Evolutionary conservation across 2,329 filamentous ascomycete species (phyloP).

Genomic region (Talaromyces amestolkiae): DNA sequence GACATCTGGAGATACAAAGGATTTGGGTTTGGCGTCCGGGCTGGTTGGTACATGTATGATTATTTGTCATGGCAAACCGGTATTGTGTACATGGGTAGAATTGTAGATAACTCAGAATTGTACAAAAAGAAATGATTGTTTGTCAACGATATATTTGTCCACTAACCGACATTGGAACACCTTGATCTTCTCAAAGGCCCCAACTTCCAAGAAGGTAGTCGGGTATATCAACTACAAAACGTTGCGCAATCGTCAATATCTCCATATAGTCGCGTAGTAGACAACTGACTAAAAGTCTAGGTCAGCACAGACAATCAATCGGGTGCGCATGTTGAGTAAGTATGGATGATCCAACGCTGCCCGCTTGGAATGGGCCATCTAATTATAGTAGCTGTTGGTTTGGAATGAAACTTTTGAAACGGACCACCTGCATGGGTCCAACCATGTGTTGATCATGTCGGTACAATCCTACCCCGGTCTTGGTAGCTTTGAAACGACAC

Average conservation of each 20-base stretch:
- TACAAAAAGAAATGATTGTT: neutral
- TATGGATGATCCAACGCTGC: neutral
- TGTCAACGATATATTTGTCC: too few relatives aligned
- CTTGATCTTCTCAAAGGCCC: too few relatives aligned
- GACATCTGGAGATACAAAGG: neutral
- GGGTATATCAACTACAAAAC: too few relatives aligned
- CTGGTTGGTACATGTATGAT: neutral
- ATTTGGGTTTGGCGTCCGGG: neutral
- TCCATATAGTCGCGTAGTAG: too few relatives aligned
- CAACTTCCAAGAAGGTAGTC: too few relatives aligned
- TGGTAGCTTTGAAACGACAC: neutral
- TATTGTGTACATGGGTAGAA: neutral
- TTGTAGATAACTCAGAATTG: neutral
- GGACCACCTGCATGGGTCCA: neutral
- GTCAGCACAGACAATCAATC: neutral
- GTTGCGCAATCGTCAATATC: too few relatives aligned
- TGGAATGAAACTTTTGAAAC: neutral
- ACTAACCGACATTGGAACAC: too few relatives aligned
- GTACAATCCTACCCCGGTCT: neutral
- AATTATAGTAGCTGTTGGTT: neutral
- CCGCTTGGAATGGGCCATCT: neutral
- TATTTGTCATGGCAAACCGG: neutral
- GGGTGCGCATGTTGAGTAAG: too few relatives aligned
- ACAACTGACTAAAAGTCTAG: neutral
- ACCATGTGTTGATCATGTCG: neutral